A percentile compares a stretch with the other conserved stretches of the same genome.
phyloP scores from a whole-genome alignment of 768 basidiomycete species.

The Collybia nuda region DNA sequence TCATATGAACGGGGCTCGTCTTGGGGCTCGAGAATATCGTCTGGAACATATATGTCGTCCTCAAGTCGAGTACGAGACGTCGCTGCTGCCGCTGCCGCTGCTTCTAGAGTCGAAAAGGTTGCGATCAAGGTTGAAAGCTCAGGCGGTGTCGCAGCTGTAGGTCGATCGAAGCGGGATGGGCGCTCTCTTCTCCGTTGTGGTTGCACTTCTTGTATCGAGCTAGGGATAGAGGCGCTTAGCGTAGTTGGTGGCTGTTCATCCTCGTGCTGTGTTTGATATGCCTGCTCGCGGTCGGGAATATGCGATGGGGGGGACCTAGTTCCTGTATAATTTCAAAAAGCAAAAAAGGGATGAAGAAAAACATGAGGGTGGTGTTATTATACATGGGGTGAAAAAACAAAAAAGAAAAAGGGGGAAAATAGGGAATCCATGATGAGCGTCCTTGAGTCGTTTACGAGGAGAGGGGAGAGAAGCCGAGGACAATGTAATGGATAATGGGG shows the following conservation, averaged over 20 bases:
- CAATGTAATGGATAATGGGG: slow-evolving; percentile 19
- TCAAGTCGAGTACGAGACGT: slow-evolving; percentile 7
- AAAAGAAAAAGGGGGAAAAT: slow-evolving; percentile 31
- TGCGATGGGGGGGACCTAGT: slow-evolving; percentile 40
- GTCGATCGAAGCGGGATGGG: slow-evolving; percentile 25
- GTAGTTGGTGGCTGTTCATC: slow-evolving; percentile 1
- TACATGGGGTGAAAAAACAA: slow-evolving; percentile 29
- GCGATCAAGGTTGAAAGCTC: neutral
- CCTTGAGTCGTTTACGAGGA: slow-evolving; percentile 35
- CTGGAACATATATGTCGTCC: slow-evolving; percentile 22
- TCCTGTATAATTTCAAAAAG: slow-evolving; percentile 44
- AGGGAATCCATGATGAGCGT: slow-evolving; percentile 40
- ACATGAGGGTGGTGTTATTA: slow-evolving; percentile 15
- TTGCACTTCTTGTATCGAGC: slow-evolving; percentile 3
- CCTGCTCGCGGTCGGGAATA: slow-evolving; percentile 24
- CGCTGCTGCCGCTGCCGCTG: slow-evolving; percentile 2
- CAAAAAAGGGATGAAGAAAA: slow-evolving; percentile 29
- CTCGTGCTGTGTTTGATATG: slow-evolving; percentile 4
- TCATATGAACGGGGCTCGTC: slow-evolving; percentile 8
- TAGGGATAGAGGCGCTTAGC: neutral
- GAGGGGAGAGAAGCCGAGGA: slow-evolving; percentile 27
- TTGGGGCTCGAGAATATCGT: slow-evolving; percentile 15
- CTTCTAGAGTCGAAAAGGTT: neutral
- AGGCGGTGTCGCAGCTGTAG: slow-evolving; percentile 2
- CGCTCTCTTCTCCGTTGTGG: slow-evolving; percentile 15